These are phyloP conservation scores for Nicotiana obtusifolia DNA, from an alignment of 257 asterid species.

Conservation along the genomic window DNA sequence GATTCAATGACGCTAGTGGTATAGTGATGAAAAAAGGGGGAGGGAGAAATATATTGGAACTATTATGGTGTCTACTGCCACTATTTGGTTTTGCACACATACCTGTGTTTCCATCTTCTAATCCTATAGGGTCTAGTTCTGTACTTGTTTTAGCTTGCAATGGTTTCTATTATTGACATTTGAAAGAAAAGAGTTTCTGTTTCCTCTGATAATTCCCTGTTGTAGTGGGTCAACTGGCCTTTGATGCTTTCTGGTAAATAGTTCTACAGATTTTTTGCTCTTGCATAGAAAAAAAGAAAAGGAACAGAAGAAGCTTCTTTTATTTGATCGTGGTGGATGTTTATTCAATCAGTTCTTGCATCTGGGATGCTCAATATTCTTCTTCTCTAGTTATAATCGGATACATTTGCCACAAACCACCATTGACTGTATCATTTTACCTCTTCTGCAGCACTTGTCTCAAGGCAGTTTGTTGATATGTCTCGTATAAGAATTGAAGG, in stretches of 20 bases:
- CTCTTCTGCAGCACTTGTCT: slow-evolving; percentile 62
- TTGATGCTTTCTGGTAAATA: background rate
- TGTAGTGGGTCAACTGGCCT: background rate
- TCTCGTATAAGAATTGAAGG: slow-evolving; percentile 90
- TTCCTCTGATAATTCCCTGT: background rate
- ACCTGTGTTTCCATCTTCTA: background rate
- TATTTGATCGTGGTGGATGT: background rate
- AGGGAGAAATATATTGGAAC: too few relatives aligned
- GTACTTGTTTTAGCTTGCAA: background rate
- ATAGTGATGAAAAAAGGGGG: too few relatives aligned
- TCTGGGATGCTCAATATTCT: background rate
- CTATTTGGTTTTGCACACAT: too few relatives aligned
- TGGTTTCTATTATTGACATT: background rate
- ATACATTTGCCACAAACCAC: background rate
- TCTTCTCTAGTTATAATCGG: background rate
- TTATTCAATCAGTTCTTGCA: background rate
- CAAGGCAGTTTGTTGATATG: slow-evolving; percentile 94
- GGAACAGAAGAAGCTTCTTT: background rate
- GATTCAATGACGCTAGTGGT: too few relatives aligned
- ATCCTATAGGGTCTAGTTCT: background rate
- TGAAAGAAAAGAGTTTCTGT: background rate
- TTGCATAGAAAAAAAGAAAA: background rate
- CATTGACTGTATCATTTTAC: slow-evolving; percentile 17
- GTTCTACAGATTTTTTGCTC: background rate
- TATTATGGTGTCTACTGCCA: too few relatives aligned